Evolutionary conservation across 805 yeast genomes (phyloP).

Genomic region (Yarrowia hollandica): DNA sequence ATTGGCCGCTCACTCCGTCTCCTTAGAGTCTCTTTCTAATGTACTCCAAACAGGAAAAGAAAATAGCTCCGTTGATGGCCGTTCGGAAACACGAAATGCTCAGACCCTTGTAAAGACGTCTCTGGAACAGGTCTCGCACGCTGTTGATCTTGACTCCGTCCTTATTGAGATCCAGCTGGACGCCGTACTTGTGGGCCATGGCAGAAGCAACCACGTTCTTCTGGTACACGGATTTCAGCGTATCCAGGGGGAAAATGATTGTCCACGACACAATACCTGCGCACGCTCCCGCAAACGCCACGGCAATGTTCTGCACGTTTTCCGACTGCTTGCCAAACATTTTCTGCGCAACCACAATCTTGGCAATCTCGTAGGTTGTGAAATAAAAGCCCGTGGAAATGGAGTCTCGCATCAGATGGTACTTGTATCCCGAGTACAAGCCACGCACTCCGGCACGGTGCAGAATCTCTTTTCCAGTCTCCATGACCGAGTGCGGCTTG

Average conservation of each 20-base stretch:
- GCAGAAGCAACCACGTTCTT: slow-evolving; percentile 70
- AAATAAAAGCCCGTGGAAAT: slow-evolving; percentile 72
- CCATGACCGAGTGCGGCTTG: slow-evolving; percentile 43
- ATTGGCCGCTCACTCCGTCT: not conserved
- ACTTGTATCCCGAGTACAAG: slow-evolving; percentile 69
- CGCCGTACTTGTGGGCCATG: slow-evolving; percentile 48
- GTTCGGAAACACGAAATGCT: slow-evolving; percentile 74
- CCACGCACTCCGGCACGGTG: slow-evolving; percentile 61
- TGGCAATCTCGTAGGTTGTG: slow-evolving; percentile 71
- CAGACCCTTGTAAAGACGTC: slow-evolving; percentile 70
- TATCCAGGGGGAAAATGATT: slow-evolving; percentile 76
- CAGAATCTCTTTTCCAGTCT: slow-evolving; percentile 55
- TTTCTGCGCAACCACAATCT: slow-evolving; percentile 46
- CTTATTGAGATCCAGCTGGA: slow-evolving; percentile 40
- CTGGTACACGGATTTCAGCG: slow-evolving; percentile 73
- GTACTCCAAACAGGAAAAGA: slow-evolving; percentile 56
- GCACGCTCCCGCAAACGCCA: slow-evolving; percentile 73
- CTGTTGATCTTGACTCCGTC: not conserved
- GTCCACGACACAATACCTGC: slow-evolving; percentile 78
- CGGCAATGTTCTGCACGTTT: slow-evolving; percentile 45
- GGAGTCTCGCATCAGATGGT: slow-evolving; percentile 68
- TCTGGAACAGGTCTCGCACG: slow-evolving; percentile 44
- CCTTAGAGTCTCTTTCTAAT: slow-evolving; percentile 5
- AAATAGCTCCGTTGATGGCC: slow-evolving; percentile 69
- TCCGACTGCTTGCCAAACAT: slow-evolving; percentile 36